These are phyloP conservation scores for Cylindrotheca fusiformis DNA, from an alignment of 108 stramenopile genomes.

Conservation along the genomic window DNA sequence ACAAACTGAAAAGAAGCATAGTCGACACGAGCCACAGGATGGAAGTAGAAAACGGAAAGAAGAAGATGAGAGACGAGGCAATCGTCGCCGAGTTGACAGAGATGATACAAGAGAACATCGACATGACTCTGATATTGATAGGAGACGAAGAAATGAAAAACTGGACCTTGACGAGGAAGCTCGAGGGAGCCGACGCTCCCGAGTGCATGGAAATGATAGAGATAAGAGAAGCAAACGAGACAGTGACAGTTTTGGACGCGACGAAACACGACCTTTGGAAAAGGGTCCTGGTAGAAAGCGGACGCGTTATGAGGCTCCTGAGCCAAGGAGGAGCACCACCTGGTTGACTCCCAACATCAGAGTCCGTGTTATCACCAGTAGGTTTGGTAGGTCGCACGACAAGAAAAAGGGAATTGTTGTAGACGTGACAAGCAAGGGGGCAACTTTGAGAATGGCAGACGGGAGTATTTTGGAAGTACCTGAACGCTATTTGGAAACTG, in stretches of 20 bases:
- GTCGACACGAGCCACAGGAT: conserved; percentile 6
- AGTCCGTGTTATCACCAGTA: conserved; percentile 71
- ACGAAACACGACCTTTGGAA: not conserved
- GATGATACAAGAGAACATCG: conserved; percentile 5
- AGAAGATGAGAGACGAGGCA: conserved; percentile 4
- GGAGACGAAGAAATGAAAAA: not conserved
- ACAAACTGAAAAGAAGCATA: not conserved
- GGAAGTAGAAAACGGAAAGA: conserved; percentile 12
- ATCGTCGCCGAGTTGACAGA: conserved; percentile 3
- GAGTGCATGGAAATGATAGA: not conserved
- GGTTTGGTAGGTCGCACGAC: conserved; percentile 52
- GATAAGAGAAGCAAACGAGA: conserved; percentile 4
- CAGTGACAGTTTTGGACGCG: conserved; percentile 2
- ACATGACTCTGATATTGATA: not conserved
- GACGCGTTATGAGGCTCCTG: not conserved
- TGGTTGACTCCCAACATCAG: conserved; percentile 87
- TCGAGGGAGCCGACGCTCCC: conserved; percentile 5
- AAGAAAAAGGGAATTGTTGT: conserved; percentile 81
- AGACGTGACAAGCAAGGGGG: conserved; percentile 61
- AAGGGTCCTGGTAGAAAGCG: conserved; percentile 9
- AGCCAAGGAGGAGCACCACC: conserved; percentile 12
- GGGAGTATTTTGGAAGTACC: conserved; percentile 62
- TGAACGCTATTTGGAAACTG: conserved; percentile 84
- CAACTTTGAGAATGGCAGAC: conserved; percentile 64
- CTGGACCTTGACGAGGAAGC: conserved; percentile 12